Conservation (phyloP, 805 yeast species). For the Yamadazyma nakazawae region DNA sequence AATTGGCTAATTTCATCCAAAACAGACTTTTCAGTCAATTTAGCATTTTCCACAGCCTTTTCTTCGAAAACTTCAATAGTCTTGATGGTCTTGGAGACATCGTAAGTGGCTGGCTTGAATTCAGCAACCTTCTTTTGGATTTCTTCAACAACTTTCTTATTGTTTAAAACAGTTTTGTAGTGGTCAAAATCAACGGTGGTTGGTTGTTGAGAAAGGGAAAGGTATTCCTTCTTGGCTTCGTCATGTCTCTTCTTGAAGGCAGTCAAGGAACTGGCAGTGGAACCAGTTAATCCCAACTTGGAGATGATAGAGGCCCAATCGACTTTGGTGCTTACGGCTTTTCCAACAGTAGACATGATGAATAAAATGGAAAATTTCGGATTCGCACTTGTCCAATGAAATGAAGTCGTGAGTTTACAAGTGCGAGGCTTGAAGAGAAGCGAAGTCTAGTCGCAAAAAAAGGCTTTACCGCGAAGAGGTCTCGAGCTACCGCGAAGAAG, state of each 20-base stretch:
- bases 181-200: conserved; percentile 75
- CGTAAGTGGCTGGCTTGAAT: conserved; percentile 83
- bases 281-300: conserved; percentile 87
- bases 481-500: no score
- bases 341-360: conserved; percentile 40
- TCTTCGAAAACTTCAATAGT: conserved; percentile 91
- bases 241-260: conserved; percentile 98
- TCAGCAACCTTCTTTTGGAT: conserved; percentile 71
- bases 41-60: conserved; percentile 93
- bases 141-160: conserved; percentile 73
- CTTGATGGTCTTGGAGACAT: conserved; percentile 84
- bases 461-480: no score
- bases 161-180: conserved; percentile 80
- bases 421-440: not conserved
- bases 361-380: not conserved
- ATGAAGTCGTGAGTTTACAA: not conserved
- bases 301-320: conserved; percentile 93
- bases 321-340: conserved; percentile 75
- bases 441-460: not conserved
- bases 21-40: conserved; percentile 87
- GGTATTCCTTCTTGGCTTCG: conserved; percentile 85
- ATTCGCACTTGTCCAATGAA: conserved; percentile 6
- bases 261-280: conserved; percentile 82
- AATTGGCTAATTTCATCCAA: conserved; percentile 80
- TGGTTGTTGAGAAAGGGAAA: conserved; percentile 68